Evolutionary conservation across 192 early-diverging fungal species (phyloP), one percentile per base, ranked within the genome.

Genomic region (Gryganskiella cystojenkinii): DNA sequence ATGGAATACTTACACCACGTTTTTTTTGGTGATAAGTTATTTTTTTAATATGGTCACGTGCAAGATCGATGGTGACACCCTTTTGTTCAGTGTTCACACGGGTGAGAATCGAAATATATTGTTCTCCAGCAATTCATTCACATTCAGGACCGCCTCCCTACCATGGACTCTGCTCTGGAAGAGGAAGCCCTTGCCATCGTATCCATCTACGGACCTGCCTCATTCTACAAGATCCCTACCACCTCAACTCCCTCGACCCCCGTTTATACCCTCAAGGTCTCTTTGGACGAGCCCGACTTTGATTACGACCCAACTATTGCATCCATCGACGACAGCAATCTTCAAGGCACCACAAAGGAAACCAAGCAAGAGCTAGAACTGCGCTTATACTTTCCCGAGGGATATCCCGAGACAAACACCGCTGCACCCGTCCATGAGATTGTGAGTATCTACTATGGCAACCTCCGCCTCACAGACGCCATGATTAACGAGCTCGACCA

Each of bases 401-500:
- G 78, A 17, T 88, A 88, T 44, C 87, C 87, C 10, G 79, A 80
- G 7, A 46, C 64, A 22, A 63, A 71, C 34, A 49, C 61, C 1
- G 52, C 73, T 24, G 57, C 75, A 55, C 87, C 87, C 1, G 68
- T 82, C 24, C 85, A 82, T 70, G 82, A 88, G 59, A 83, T 88
- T 61, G 60, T 70, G 33, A 84, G 84, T 56, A 70, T 83, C 22
- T 88, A 88, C 49, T 88, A 84, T 55, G 87, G 87, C 17, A 63
- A 74, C 22, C 43, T 72, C 5, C 84, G 85, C n/a, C 75, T 88
- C 2, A 75, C 75, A 14, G 56, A 81, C 24, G 35, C 54, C 9
- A 82, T 85, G 55, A 30, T 70, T 24, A 47, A 71, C 25, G 81
- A 80, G n/a, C 83, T 90, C 27, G 80, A 86, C 25, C 61, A 70